Base-by-base conservation (phyloP, 768 basidiomycete species). In the Russula foetens region DNA sequence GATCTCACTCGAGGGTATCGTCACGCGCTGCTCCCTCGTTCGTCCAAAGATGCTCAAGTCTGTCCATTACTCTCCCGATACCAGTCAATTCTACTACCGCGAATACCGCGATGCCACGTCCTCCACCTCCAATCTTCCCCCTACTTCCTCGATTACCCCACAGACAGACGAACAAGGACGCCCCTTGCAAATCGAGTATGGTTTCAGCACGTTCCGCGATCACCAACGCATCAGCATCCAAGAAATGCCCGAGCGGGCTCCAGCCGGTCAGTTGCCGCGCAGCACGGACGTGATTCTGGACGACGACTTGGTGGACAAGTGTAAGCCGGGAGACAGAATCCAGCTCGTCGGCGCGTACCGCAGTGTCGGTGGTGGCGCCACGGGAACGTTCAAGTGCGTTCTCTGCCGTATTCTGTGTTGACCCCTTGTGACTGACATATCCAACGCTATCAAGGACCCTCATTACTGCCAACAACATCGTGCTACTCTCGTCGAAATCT, bases 211-310 rank as follows among this genome's bases (percentile, higher is more conserved):
- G 8, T 99, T 97, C 77, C 80, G 91, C 58, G 97, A 99, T 74
- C 92, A 98, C 73, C 97, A 99, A 74, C 85, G 93, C 65, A 91
- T 98, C 70, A 93, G 86, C 72, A 98, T 99, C 63, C 97, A 99
- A 75, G 97, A 99, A 71, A 98, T 99, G 96, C 97, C 97, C 3
- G 97, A 99, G 74, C 85, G 97, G 24, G 95, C 97, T 15, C 97
- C 97, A 26, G 90, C 97, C 46, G 97, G 97, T 29, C 96, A 98
- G 72, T 79, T 99, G 29, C 97, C 97, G 47, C 82, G 97, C 50
- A 95, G 94, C 68, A 94, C 93, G 38, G 97, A 99, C 72, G 88
- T 98, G 54, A 90, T 98, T 47, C 74, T 98, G 64, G 96, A 97
- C 66, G 95, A 97, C 64, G 97, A 99, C 72, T 77, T 98, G 52